These are phyloP conservation scores for Metschnikowia picachoensis DNA, from an alignment of 805 yeast species.

Conservation along the genomic window DNA sequence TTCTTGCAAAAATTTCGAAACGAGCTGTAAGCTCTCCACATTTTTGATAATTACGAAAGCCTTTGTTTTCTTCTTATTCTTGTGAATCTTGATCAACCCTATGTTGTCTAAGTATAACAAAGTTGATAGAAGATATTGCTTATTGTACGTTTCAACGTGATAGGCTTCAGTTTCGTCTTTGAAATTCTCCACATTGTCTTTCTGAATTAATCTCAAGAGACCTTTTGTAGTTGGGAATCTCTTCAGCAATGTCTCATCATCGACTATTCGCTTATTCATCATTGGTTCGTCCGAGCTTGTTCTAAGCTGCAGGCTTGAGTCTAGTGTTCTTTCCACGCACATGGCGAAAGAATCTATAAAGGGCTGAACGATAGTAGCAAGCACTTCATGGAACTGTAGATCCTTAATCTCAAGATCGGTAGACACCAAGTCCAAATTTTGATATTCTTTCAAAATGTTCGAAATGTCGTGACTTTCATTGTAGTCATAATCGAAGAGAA, in stretches of 20 bases:
- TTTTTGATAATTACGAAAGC: constrained; percentile 36
- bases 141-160: constrained; percentile 35
- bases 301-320: constrained; percentile 9
- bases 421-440: constrained; percentile 16
- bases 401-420: constrained; percentile 22
- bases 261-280: constrained; percentile 23
- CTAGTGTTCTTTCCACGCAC: constrained; percentile 23
- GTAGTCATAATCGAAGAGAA: constrained; percentile 39
- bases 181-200: constrained; percentile 14
- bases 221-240: constrained; percentile 20
- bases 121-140: constrained; percentile 39
- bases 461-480: constrained; percentile 28
- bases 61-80: constrained; percentile 39
- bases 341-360: constrained; percentile 32
- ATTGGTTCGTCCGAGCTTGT: constrained; percentile 10
- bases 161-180: constrained; percentile 15
- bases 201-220: constrained; percentile 15
- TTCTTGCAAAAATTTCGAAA: constrained; percentile 22
- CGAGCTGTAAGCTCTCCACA: constrained; percentile 25
- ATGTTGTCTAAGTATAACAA: constrained; percentile 37
- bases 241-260: constrained; percentile 20
- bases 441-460: constrained; percentile 22
- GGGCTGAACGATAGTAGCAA: constrained; percentile 31
- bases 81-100: constrained; percentile 32
- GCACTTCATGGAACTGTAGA: constrained; percentile 20